Evolutionary conservation across 164 flowering plant genomes (phyloP).

Genomic region (Magnolia sinica): DNA sequence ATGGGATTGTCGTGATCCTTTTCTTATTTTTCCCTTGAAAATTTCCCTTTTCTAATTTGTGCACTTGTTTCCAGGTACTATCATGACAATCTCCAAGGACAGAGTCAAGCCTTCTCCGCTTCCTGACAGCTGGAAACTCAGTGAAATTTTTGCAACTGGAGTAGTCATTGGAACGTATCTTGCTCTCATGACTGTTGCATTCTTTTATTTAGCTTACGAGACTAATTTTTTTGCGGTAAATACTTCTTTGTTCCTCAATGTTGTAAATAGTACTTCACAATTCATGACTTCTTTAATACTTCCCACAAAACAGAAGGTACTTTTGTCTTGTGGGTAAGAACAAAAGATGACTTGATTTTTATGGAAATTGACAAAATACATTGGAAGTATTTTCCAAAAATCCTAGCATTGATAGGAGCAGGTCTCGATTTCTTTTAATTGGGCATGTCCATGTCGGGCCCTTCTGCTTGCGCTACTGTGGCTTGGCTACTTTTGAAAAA

Average conservation of each 20-base stretch:
- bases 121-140: conserved; percentile 71
- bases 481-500: too few species aligned
- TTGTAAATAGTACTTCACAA: background rate
- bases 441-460: too few species aligned
- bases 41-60: background rate
- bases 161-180: conserved; percentile 51
- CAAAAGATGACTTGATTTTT: background rate
- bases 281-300: background rate
- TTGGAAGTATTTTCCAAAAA: background rate
- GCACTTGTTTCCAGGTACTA: conserved; percentile 44
- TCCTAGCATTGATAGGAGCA: too few species aligned
- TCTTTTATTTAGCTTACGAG: conserved; percentile 44
- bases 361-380: background rate
- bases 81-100: conserved; percentile 77
- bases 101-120: conserved; percentile 68
- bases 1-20: background rate
- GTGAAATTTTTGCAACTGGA: conserved; percentile 67
- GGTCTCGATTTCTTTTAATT: too few species aligned
- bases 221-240: conserved; percentile 53
- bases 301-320: background rate
- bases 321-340: background rate
- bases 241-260: background rate
- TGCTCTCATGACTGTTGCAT: conserved; percentile 55
- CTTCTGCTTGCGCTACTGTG: too few species aligned
- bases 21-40: background rate